Evolutionary conservation across 495 filamentous ascomycete genomes (phyloP), one percentile per base, ranked within the genome.

Genomic region (Lindgomyces ingoldianus): DNA sequence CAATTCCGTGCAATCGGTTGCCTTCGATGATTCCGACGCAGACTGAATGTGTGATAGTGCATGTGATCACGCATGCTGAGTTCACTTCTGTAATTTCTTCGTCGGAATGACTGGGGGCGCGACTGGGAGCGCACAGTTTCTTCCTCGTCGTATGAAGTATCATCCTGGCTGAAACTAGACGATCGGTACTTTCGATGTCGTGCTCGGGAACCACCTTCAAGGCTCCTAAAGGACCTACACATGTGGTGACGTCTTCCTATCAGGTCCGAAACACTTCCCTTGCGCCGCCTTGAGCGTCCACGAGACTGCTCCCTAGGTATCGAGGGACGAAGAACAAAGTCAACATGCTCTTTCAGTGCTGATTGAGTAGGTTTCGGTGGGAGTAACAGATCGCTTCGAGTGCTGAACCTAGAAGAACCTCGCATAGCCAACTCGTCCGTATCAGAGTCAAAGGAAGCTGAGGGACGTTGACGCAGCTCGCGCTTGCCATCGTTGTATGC

Each of bases 1-100:
- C 86, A 90, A 70, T 89, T 85, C 60, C 87, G 77, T 19, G 87
- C 86, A 62, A 79, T 74, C 8, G 77, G 74, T 56, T 73, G 65
- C 10, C 72, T 66, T 3, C 71, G 59, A 66, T 73, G 70, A 22
- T 66, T 55, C 16, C 64, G 30, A 29, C 41, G 54, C 0, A 67
- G 44, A 54, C 45, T 57, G 30, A 68, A 68, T 4, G 62, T 64
- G 46, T 62, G 64, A 49, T 56, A 46, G 59, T 57, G 53, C 4
- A 46, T 39, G 41, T 59, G 57, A 42, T 70, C 62, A 11, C 51
- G 67, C 22, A 70, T 29, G 30, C 30, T 49, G 21, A 65, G 48
- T 27, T 58, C 47, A 16, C 30, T 19, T 8, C 64, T 39, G 22
- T 47, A 33, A 18, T 27, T 1, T 25, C 57, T 46, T n/a, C 16